Evolutionary conservation across 768 basidiomycete species (phyloP).

Genomic region (Cystofilobasidium capitatum): DNA sequence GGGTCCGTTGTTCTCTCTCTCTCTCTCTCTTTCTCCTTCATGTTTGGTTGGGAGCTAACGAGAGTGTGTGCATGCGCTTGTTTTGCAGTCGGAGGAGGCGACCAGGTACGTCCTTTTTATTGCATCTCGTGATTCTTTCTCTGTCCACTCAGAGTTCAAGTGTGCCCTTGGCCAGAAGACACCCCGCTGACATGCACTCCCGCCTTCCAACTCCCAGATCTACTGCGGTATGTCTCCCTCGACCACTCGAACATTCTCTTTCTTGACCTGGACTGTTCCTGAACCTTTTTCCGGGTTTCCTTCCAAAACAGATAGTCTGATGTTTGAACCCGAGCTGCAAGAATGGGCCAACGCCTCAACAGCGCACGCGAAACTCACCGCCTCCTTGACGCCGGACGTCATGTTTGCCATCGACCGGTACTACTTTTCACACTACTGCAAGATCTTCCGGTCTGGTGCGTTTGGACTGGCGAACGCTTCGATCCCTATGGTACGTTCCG

Average conservation of each 20-base stretch:
- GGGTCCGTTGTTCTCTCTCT: conserved; percentile 45
- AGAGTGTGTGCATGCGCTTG: neutral
- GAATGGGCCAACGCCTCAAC: conserved; percentile 57
- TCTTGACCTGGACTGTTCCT: too few relatives aligned
- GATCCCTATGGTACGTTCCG: conserved; percentile 52
- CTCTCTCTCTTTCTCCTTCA: neutral
- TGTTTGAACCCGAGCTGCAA: conserved; percentile 52
- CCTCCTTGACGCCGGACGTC: conserved; percentile 62
- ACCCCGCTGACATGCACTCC: neutral
- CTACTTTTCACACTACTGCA: conserved; percentile 85
- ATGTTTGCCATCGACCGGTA: conserved; percentile 68
- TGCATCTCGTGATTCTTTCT: neutral
- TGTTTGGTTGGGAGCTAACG: neutral
- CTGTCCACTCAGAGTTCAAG: conserved; percentile 10
- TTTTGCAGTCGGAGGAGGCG: conserved; percentile 79
- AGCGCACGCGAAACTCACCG: conserved; percentile 52
- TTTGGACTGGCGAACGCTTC: conserved; percentile 84
- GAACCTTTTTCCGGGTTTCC: neutral
- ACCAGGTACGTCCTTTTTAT: too few relatives aligned
- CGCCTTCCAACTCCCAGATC: conserved; percentile 9
- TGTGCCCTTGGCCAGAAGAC: neutral
- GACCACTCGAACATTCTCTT: too few relatives aligned
- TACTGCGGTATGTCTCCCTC: conserved; percentile 43
- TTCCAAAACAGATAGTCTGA: too few relatives aligned
- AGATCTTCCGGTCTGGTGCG: conserved; percentile 71